Evolutionary conservation across 352 stramenopile genomes (phyloP), one percentile per base, ranked within the genome.

Genomic region (Pythium utonaiense): DNA sequence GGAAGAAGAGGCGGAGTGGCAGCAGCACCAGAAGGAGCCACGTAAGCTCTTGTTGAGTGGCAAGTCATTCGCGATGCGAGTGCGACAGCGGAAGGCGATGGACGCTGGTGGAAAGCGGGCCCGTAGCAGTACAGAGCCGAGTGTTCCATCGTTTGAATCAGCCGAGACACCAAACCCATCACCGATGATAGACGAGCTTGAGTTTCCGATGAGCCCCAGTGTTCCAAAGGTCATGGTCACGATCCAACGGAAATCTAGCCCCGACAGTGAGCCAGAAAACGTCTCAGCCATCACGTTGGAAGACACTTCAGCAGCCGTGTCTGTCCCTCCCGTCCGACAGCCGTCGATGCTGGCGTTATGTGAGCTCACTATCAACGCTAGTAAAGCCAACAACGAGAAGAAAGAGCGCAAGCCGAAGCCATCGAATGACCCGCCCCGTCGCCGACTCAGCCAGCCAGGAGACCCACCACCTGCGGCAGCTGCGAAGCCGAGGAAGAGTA

Each of bases 151-250:
- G 3, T 12, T 27, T 13, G 38, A 45, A 6, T 45, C 38, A 2
- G 7, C n/a, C 12, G 38, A 45, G n/a, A n/a, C 5, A 4, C 3
- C 9, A 13, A 3, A 7, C 17, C 33, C 9, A 17, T 9, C 40
- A 8, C 13, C 45, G 8, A 7, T 27, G 24, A 1, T 24, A 10
- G 47, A 50, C 16, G 45, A 53, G 3, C n/a, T 47, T 16, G 44
- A 51, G 22, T n/a, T 33, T 5, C 9, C 30, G 14, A 19, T 22
- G 36, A 64, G 38, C 24, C 62, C 45, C 4, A 63, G 28, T 12
- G 22, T 65, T 1, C 62, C 62, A 1, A 64, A 53, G 51, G 36
- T 69, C 28, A 38, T 47, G 30, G 63, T 70, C 14, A 54, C 57
- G 17, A 62, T 70, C 41, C 63, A 70, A 38, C 44, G 47, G 12